Conservation (phyloP, 2,329 filamentous ascomycete species). For the Nemania sp. region DNA sequence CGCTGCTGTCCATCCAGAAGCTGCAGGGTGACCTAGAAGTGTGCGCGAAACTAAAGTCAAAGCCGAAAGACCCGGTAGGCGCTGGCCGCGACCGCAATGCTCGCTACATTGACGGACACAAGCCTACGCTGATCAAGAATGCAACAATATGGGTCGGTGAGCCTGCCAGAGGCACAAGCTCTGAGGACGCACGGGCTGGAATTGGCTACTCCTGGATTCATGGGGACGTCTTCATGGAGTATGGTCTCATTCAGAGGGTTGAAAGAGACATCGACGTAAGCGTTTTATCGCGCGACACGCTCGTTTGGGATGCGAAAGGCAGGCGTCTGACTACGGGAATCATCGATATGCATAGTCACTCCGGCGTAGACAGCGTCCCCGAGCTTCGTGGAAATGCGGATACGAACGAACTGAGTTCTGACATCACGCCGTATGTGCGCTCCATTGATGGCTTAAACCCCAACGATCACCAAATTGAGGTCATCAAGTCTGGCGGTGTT, state of each 20-base stretch:
- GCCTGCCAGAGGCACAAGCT: constrained; percentile 54
- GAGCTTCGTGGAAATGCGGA: constrained; percentile 58
- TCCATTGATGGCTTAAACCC: constrained; percentile 68
- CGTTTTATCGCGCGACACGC: constrained; percentile 50
- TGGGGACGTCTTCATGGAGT: constrained; percentile 63
- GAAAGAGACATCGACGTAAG: constrained; percentile 35
- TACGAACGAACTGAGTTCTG: constrained; percentile 64
- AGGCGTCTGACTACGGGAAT: constrained; percentile 67
- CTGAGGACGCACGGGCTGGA: constrained; percentile 58
- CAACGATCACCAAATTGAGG: constrained; percentile 65
- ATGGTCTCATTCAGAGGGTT: constrained; percentile 63
- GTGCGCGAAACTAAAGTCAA: constrained; percentile 58
- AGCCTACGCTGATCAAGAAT: constrained; percentile 66
- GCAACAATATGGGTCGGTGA: constrained; percentile 70
- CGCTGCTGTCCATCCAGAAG: constrained; percentile 52
- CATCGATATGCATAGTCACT: constrained; percentile 73
- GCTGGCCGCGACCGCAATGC: constrained; percentile 62
- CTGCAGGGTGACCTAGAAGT: constrained; percentile 57
- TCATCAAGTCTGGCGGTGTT: constrained; percentile 74
- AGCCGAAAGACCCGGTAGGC: constrained; percentile 59
- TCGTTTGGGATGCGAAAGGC: constrained; percentile 61
- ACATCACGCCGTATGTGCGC: constrained; percentile 69
- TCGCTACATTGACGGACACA: constrained; percentile 60
- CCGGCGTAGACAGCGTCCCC: constrained; percentile 63
- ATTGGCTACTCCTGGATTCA: constrained; percentile 63